Conservation (phyloP, 148 eudicot species). For the Amaranthus palmeri region DNA sequence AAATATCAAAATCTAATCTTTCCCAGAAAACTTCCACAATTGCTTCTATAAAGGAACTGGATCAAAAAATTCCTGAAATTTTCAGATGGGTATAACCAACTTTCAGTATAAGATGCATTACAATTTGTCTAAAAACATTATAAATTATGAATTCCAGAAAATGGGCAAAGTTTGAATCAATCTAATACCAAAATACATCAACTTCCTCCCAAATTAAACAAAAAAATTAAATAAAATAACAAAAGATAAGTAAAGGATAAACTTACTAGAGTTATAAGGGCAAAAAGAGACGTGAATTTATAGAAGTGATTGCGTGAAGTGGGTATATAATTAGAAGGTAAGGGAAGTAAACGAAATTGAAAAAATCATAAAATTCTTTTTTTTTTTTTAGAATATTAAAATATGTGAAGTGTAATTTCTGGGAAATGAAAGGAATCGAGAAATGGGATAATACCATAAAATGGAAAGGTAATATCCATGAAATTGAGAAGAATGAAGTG, state of each 20-base stretch:
- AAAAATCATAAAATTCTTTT: not conserved
- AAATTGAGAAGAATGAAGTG: too few species aligned
- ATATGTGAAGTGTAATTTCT: not conserved
- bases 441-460: too few species aligned
- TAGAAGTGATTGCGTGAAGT: constrained; percentile 27
- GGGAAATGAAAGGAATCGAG: too few species aligned
- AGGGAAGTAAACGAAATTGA: not conserved
- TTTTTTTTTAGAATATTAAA: not conserved
- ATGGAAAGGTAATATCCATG: too few species aligned
- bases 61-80: constrained; percentile 6
- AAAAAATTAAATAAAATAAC: not conserved
- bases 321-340: constrained; percentile 8
- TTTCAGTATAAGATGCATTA: constrained; percentile 5
- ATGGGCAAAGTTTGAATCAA: not conserved
- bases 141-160: not conserved
- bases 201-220: not conserved
- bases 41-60: not conserved
- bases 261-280: not conserved
- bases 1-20: constrained; percentile 1
- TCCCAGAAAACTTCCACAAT: constrained; percentile 3
- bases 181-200: not conserved
- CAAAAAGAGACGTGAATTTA: constrained; percentile 19
- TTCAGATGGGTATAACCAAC: constrained; percentile 5
- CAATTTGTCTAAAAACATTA: not conserved
- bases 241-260: not conserved